These are phyloP conservation scores for Trifolium dubium DNA, from an alignment of 306 rosid genomes.

Conservation along the genomic window DNA sequence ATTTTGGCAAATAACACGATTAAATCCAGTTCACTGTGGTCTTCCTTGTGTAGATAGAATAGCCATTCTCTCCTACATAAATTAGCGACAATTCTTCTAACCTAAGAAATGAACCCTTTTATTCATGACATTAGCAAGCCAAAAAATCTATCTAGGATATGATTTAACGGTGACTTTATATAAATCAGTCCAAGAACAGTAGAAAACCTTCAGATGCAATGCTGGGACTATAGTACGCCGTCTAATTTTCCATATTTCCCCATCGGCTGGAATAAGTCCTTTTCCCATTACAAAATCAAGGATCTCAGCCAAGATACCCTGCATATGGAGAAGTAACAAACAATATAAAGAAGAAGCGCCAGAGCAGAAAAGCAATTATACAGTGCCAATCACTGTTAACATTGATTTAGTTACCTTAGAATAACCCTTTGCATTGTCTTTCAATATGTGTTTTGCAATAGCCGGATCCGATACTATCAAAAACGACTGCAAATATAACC, in stretches of 20 bases:
- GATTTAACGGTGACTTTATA: constrained; percentile 17
- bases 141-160: constrained; percentile 33
- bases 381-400: background rate
- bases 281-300: constrained; percentile 96
- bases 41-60: background rate
- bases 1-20: constrained; percentile 21
- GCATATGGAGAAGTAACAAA: constrained; percentile 42
- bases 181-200: constrained; percentile 35
- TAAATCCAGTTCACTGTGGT: background rate
- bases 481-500: constrained; percentile 76
- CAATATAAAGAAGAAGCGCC: constrained; percentile 11
- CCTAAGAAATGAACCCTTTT: constrained; percentile 29
- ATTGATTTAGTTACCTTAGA: constrained; percentile 69
- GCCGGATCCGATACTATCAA: constrained; percentile 94
- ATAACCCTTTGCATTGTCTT: constrained; percentile 88
- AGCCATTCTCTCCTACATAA: background rate
- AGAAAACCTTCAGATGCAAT: constrained; percentile 79
- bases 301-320: constrained; percentile 99
- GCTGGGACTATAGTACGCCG: constrained; percentile 94
- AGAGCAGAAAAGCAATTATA: constrained; percentile 19
- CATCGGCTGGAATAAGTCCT: constrained; percentile 99
- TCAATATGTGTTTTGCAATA: constrained; percentile 85
- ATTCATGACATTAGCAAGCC: constrained; percentile 16
- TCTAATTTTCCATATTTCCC: constrained; percentile 91
- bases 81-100: constrained; percentile 6